Evolutionary conservation across 805 yeast species (phyloP).

Genomic region (Priceomyces carsonii): DNA sequence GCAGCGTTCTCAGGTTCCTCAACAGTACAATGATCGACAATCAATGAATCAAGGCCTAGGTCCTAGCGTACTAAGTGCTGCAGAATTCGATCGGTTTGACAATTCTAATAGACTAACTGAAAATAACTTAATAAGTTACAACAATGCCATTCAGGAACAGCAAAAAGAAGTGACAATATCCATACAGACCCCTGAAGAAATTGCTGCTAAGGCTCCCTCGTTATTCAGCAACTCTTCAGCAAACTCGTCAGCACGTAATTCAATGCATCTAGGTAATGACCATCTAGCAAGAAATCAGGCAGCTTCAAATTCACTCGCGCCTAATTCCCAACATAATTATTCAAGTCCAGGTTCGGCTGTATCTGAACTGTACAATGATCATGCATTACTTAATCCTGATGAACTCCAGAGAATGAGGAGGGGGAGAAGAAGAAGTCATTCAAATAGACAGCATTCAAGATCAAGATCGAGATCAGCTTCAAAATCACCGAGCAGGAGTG

Average conservation of each 20-base stretch:
- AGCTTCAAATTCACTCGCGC: slow-evolving; percentile 11
- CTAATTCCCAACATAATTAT: slow-evolving; percentile 14
- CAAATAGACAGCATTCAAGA: slow-evolving; percentile 20
- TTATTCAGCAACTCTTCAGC: slow-evolving; percentile 53
- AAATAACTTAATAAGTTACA: slow-evolving; percentile 9
- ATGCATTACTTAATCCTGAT: slow-evolving; percentile 31
- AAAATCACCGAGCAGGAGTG: slow-evolving; percentile 10
- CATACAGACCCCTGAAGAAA: slow-evolving; percentile 39
- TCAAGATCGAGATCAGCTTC: slow-evolving; percentile 29
- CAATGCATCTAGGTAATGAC: slow-evolving; percentile 6
- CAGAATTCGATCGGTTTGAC: neutral
- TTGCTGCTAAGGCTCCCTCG: slow-evolving; percentile 53
- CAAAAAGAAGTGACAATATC: slow-evolving; percentile 17
- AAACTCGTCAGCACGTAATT: slow-evolving; percentile 28
- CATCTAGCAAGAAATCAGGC: slow-evolving; percentile 1
- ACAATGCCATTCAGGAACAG: slow-evolving; percentile 7
- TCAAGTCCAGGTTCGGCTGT: slow-evolving; percentile 17
- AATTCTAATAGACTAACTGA: slow-evolving; percentile 15
- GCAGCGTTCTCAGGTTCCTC: neutral
- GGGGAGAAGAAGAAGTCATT: slow-evolving; percentile 40
- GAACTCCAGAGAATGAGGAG: slow-evolving; percentile 40
- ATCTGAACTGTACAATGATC: slow-evolving; percentile 9
- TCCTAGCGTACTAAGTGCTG: neutral
- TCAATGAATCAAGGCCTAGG: neutral
- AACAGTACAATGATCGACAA: neutral